Conservation (phyloP, 2,329 filamentous ascomycete species). For the Pezicula radicicola region DNA sequence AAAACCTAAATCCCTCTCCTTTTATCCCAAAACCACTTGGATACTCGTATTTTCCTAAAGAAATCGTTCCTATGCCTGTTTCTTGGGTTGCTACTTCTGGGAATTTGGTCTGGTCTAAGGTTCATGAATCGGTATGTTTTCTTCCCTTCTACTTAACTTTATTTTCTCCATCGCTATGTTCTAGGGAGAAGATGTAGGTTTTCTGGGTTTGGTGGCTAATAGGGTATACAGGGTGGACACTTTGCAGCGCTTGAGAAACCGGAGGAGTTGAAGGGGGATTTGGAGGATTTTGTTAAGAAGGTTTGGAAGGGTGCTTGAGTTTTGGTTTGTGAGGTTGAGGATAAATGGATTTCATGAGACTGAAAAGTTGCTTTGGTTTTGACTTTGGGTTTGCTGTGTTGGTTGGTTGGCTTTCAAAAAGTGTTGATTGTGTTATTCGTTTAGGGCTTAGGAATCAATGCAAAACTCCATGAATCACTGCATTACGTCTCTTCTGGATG, state of each 20-base stretch:
- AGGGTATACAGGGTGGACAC: conserved; percentile 42
- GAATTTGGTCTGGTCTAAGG: conserved; percentile 33
- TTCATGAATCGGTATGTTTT: conserved; percentile 30
- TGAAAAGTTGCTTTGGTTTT: no score
- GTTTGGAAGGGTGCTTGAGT: conserved; percentile 21
- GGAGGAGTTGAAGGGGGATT: conserved; percentile 36
- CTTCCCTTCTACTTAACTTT: no score
- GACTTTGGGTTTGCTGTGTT: no score
- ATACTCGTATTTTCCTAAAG: conserved; percentile 41
- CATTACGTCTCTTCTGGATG: no score
- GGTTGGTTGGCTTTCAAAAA: no score
- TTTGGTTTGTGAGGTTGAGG: no score
- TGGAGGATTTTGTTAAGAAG: conserved; percentile 38
- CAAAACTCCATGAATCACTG: no score
- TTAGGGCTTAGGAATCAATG: no score
- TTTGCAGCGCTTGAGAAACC: conserved; percentile 47
- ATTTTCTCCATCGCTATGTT: no score
- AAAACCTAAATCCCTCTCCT: no score
- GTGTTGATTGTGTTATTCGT: no score
- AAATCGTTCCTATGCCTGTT: conserved; percentile 36
- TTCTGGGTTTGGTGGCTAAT: not conserved
- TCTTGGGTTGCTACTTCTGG: conserved; percentile 32
- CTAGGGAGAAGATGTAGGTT: not conserved
- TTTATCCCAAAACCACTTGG: conserved; percentile 37
- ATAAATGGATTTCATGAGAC: no score